Conservation (phyloP, 75 land plant species). For the Sequoiadendron giganteum region DNA sequence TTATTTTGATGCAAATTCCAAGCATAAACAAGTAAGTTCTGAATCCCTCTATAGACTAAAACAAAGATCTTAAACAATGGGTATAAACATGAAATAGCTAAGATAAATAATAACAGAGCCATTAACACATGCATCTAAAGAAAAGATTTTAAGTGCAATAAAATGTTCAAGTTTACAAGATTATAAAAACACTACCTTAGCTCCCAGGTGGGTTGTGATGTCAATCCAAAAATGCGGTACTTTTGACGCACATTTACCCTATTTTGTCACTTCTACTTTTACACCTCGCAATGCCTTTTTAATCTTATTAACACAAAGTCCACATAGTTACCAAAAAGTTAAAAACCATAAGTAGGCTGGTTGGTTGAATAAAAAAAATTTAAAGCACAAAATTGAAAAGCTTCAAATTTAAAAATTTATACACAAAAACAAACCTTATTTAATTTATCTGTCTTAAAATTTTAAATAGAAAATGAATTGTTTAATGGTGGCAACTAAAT, state of each 20-base stretch:
- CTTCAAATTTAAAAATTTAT: neutral
- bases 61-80: neutral
- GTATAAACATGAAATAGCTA: neutral
- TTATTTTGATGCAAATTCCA: neutral
- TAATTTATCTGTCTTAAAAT: neutral
- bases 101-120: neutral
- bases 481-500: neutral
- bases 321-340: neutral
- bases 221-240: slow-evolving; percentile 68
- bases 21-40: neutral
- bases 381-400: neutral
- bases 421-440: neutral
- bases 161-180: neutral
- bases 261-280: slow-evolving; percentile 78
- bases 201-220: slow-evolving; percentile 65
- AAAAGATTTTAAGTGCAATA: neutral
- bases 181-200: slow-evolving; percentile 39
- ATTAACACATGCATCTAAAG: neutral
- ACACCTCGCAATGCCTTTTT: slow-evolving; percentile 76
- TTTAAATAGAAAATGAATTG: neutral
- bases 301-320: slow-evolving; percentile 26
- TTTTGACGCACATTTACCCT: slow-evolving; percentile 67
- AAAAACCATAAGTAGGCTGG: too few relatives aligned
- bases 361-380: neutral
- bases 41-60: neutral